phyloP scores from a whole-genome alignment of 805 yeast species.

The Cyberlindnera subsufficiens region DNA sequence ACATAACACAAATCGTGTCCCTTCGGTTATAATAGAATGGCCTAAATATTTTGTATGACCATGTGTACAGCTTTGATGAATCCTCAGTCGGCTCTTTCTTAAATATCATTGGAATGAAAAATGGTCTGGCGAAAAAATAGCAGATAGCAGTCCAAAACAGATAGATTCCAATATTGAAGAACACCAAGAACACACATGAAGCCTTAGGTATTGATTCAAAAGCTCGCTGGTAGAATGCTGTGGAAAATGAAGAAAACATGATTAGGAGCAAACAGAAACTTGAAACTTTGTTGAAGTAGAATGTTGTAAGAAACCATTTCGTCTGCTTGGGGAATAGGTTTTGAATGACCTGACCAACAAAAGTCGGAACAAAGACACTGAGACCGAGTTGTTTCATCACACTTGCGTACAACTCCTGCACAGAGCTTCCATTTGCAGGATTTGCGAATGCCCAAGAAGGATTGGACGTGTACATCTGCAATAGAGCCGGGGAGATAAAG shows the following conservation, averaged over 20 bases:
- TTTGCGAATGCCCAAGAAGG: slow-evolving; percentile 72
- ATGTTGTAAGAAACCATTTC: slow-evolving; percentile 51
- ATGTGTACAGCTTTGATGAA: slow-evolving; percentile 39
- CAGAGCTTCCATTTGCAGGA: slow-evolving; percentile 55
- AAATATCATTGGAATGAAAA: slow-evolving; percentile 39
- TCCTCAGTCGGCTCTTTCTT: slow-evolving; percentile 41
- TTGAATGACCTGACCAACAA: slow-evolving; percentile 84
- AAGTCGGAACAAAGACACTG: slow-evolving; percentile 76
- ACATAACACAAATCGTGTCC: slow-evolving; percentile 75
- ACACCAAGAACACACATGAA: slow-evolving; percentile 70
- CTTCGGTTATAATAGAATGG: slow-evolving; percentile 68
- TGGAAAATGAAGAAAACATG: slow-evolving; percentile 76
- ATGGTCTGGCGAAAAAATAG: slow-evolving; percentile 55
- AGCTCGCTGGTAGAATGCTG: slow-evolving; percentile 80
- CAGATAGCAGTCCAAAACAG: slow-evolving; percentile 68
- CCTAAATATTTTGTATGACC: slow-evolving; percentile 30
- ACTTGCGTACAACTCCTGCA: slow-evolving; percentile 54
- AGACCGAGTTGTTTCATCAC: slow-evolving; percentile 88
- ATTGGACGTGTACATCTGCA: slow-evolving; percentile 56
- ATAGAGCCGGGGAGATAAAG: slow-evolving; percentile 78
- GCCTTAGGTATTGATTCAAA: slow-evolving; percentile 64
- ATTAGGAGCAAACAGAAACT: slow-evolving; percentile 72
- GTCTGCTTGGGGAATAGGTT: slow-evolving; percentile 61
- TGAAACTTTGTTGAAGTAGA: slow-evolving; percentile 66
- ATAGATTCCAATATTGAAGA: slow-evolving; percentile 78